Evolutionary conservation across 345 rosid genomes (phyloP).

Genomic region (Hypericum androsaemum): DNA sequence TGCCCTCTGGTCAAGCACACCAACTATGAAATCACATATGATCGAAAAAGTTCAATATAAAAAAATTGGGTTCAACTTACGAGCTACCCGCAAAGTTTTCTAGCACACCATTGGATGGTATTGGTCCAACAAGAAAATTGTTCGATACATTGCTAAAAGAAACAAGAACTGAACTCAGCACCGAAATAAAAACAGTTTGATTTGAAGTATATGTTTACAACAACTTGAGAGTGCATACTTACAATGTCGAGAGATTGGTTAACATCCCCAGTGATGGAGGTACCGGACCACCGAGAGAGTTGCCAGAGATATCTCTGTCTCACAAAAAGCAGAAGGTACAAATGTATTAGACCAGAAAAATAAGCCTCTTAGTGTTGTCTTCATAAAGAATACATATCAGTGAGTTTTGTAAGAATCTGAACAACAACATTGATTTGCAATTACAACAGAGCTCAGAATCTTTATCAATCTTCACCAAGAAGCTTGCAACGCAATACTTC

Average conservation of each 20-base stretch:
- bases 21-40: neutral
- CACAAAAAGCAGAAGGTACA: no score
- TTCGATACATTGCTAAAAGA: constrained; percentile 71
- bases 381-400: no score
- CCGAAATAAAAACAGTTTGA: constrained; percentile 3
- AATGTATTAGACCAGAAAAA: no score
- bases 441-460: no score
- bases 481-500: no score
- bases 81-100: constrained; percentile 46
- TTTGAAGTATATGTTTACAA: constrained; percentile 16
- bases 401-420: no score
- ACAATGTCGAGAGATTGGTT: constrained; percentile 54
- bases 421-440: no score
- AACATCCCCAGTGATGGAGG: constrained; percentile 71
- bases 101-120: constrained; percentile 72
- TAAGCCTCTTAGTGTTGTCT: no score
- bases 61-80: constrained; percentile 37
- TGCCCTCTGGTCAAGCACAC: no score
- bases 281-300: constrained; percentile 57
- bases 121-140: constrained; percentile 73
- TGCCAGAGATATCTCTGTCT: constrained; percentile 86
- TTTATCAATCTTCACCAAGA: no score
- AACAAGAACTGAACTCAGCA: no score
- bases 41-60: constrained; percentile 10
- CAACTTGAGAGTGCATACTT: no score